phyloP scores from a whole-genome alignment of 2,329 filamentous ascomycete genomes.

The Botryosphaeria agaves region DNA sequence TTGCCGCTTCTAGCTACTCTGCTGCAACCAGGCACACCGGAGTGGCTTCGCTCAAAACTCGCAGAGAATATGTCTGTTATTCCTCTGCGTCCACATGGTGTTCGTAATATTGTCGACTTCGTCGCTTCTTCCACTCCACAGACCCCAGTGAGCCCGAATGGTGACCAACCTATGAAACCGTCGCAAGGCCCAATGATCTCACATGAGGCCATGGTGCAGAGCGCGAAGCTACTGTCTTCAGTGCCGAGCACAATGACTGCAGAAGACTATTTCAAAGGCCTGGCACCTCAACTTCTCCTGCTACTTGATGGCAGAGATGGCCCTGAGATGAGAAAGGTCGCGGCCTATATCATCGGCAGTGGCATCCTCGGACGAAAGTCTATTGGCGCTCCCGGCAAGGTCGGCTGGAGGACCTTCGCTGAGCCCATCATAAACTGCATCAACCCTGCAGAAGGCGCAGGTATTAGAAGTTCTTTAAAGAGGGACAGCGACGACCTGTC shows the following conservation, averaged over 20 bases:
- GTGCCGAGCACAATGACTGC: constrained; percentile 37
- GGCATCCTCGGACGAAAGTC: constrained; percentile 48
- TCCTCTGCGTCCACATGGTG: constrained; percentile 44
- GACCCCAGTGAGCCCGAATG: constrained; percentile 24
- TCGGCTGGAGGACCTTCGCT: constrained; percentile 45
- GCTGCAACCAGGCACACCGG: constrained; percentile 42
- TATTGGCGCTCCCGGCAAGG: constrained; percentile 43
- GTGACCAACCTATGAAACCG: constrained; percentile 8
- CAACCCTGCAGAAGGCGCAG: constrained; percentile 12
- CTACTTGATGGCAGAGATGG: constrained; percentile 45
- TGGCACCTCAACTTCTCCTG: constrained; percentile 42
- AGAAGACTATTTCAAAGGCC: constrained; percentile 40
- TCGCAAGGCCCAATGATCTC: constrained; percentile 44
- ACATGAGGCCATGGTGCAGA: constrained; percentile 48
- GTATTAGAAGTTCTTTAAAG: constrained; percentile 17
- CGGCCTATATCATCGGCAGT: constrained; percentile 45
- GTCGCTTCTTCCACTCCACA: constrained; percentile 49
- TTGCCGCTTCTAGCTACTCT: constrained; percentile 45
- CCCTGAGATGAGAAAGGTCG: constrained; percentile 38
- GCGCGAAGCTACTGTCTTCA: constrained; percentile 41
- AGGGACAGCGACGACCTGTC: constrained; percentile 12
- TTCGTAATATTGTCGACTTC: constrained; percentile 52
- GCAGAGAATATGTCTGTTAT: constrained; percentile 40
- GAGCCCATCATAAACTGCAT: constrained; percentile 38
- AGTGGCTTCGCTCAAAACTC: constrained; percentile 41